A percentile compares a stretch with the other conserved stretches of the same genome.
phyloP scores from a whole-genome alignment of 1,139 yeast genomes.

The Yamadazyma atlantica region DNA sequence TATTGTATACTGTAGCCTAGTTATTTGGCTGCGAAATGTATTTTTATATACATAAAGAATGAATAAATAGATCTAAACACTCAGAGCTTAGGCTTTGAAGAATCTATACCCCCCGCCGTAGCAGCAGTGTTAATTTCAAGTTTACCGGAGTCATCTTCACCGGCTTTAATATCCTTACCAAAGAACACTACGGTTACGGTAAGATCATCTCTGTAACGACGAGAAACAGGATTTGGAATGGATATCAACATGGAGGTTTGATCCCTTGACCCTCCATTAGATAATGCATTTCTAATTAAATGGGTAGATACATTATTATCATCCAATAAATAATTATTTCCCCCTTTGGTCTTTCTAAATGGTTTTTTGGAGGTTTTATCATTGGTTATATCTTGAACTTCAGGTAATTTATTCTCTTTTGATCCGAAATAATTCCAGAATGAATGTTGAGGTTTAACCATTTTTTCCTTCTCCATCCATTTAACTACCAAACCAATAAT shows the following conservation, averaged over 20 bases:
- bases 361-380: constrained; percentile 51
- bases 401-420: constrained; percentile 56
- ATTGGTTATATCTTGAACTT: constrained; percentile 60
- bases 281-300: constrained; percentile 87
- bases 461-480: constrained; percentile 83
- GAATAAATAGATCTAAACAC: background rate
- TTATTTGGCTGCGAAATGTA: too few species aligned
- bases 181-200: constrained; percentile 96
- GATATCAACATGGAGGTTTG: constrained; percentile 86
- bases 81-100: constrained; percentile 51
- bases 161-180: constrained; percentile 52
- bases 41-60: background rate
- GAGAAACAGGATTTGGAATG: constrained; percentile 90
- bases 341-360: constrained; percentile 41
- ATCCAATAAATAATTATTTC: constrained; percentile 52
- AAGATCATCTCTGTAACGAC: constrained; percentile 91
- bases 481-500: constrained; percentile 88
- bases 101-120: constrained; percentile 54
- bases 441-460: constrained; percentile 55
- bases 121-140: constrained; percentile 56
- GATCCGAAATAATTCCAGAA: constrained; percentile 50
- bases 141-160: constrained; percentile 47
- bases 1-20: too few species aligned
- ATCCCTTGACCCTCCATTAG: constrained; percentile 83
- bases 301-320: constrained; percentile 93